Evolutionary conservation across 345 rosid genomes (phyloP).

Genomic region (Populus nigra): DNA sequence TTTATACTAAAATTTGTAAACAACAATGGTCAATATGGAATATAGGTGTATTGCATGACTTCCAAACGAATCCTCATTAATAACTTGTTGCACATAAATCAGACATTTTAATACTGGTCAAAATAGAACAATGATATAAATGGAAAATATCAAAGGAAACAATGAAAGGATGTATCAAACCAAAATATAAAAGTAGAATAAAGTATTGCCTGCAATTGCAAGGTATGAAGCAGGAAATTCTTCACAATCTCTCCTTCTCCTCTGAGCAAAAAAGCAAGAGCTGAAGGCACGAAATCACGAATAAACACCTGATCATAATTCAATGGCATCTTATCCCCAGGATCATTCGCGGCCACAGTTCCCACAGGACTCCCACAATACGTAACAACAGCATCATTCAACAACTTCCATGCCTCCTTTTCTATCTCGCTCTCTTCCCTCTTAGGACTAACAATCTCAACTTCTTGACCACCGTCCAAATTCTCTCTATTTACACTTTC

Average conservation of each 20-base stretch:
- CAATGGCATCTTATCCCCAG: conserved; percentile 71
- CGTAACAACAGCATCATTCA: conserved; percentile 65
- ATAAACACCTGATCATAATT: conserved; percentile 97
- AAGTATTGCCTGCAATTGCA: conserved; percentile 77
- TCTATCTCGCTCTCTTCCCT: conserved; percentile 60
- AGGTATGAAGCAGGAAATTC: conserved; percentile 88
- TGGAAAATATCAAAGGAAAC: background rate
- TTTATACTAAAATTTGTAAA: background rate
- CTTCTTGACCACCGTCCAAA: conserved; percentile 29
- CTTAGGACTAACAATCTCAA: conserved; percentile 25
- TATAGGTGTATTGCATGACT: background rate
- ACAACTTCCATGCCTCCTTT: conserved; percentile 81
- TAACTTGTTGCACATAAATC: background rate
- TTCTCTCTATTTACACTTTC: conserved; percentile 26
- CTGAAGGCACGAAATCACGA: conserved; percentile 92
- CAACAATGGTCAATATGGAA: background rate
- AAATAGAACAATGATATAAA: background rate
- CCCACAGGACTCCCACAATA: conserved; percentile 89
- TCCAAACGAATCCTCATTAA: background rate
- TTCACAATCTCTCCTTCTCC: conserved; percentile 93
- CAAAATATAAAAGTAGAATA: background rate
- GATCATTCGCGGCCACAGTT: conserved; percentile 94
- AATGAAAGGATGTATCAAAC: background rate
- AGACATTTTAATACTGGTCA: background rate
- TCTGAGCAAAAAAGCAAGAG: conserved; percentile 85